Evolutionary conservation across 2,329 filamentous ascomycete genomes (phyloP).

Genomic region (Epichloe hybrida): DNA sequence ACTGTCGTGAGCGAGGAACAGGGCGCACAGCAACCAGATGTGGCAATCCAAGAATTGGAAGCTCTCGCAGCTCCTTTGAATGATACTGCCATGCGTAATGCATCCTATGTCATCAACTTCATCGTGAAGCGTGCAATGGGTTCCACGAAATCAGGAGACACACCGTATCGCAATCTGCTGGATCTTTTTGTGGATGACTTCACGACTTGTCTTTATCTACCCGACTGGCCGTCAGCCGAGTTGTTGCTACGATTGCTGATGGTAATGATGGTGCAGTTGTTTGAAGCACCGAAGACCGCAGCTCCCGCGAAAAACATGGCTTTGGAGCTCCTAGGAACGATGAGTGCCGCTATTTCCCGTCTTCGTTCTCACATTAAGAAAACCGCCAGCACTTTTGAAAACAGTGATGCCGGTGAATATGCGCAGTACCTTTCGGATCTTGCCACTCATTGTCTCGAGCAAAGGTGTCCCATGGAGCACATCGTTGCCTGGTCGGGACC

Average conservation of each 20-base stretch:
- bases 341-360: conserved; percentile 83
- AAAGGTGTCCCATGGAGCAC: conserved; percentile 37
- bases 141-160: conserved; percentile 84
- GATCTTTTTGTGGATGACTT: conserved; percentile 96
- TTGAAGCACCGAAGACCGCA: conserved; percentile 68
- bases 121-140: conserved; percentile 76
- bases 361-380: conserved; percentile 61
- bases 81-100: conserved; percentile 58
- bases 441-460: conserved; percentile 36
- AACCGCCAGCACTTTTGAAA: conserved; percentile 49
- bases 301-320: conserved; percentile 87
- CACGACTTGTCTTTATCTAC: conserved; percentile 71
- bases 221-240: conserved; percentile 90
- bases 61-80: conserved; percentile 48
- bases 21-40: conserved; percentile 37
- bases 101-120: conserved; percentile 70
- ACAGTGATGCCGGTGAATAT: conserved; percentile 39
- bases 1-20: conserved; percentile 40
- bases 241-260: conserved; percentile 68
- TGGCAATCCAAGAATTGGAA: conserved; percentile 45
- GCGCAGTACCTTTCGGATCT: conserved; percentile 39
- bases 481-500: conserved; percentile 55
- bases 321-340: conserved; percentile 72
- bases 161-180: conserved; percentile 86
- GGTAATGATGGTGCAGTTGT: conserved; percentile 63